Conservation (phyloP, 2,329 filamentous ascomycete genomes). For the Venturia nashicola region DNA sequence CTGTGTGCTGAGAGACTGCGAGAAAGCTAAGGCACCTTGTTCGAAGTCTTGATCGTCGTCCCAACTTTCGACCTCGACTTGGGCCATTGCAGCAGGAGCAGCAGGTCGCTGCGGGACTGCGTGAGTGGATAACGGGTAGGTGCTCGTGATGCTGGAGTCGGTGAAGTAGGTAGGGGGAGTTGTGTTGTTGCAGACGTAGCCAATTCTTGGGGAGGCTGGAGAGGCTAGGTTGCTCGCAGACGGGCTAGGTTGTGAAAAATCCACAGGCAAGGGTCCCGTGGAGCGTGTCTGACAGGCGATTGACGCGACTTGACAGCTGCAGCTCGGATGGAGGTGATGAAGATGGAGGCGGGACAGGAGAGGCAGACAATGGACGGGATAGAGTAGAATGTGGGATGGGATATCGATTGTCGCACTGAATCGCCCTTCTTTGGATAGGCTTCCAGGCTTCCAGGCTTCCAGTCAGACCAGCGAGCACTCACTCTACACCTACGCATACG, state of each 20-base stretch:
- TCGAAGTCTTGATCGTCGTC: constrained; percentile 39
- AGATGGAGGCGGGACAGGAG: not conserved
- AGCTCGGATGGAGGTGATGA: not conserved
- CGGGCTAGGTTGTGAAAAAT: too few species aligned
- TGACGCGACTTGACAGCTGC: not conserved
- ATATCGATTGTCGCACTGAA: not conserved
- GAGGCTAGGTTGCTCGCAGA: too few species aligned
- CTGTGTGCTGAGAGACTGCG: constrained; percentile 38
- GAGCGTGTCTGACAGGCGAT: not conserved
- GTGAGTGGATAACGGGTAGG: not conserved
- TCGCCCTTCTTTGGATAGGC: too few species aligned
- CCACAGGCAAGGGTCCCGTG: not conserved
- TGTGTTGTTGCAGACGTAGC: not conserved
- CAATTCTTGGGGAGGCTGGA: not conserved
- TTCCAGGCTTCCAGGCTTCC: too few species aligned
- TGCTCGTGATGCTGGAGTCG: not conserved
- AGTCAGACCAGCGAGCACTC: too few species aligned
- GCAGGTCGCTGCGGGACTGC: constrained; percentile 12
- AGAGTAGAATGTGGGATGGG: not conserved
- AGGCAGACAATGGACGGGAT: not conserved
- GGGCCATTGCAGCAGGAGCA: constrained; percentile 37
- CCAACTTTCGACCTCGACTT: constrained; percentile 57
- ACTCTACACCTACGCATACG: too few species aligned
- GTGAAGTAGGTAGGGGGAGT: not conserved
- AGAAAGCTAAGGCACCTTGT: constrained; percentile 49